phyloP scores from a whole-genome alignment of 2,329 filamentous ascomycete species.

The Ceratocystis albifundus region DNA sequence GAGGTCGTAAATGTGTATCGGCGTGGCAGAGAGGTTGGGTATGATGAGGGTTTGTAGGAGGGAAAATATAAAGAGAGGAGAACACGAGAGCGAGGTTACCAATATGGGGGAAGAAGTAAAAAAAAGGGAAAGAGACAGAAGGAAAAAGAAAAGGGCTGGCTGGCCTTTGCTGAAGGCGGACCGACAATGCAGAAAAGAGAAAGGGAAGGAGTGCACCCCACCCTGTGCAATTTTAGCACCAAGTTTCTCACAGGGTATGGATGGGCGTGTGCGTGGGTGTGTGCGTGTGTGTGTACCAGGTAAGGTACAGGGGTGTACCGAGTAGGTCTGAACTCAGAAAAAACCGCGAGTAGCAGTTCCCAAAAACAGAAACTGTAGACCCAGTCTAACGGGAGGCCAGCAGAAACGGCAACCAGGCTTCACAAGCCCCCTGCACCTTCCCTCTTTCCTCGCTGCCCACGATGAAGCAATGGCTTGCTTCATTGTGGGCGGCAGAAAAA shows the following conservation, averaged over 20 bases:
- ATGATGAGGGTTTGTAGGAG: slow-evolving; percentile 19
- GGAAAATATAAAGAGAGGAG: slow-evolving; percentile 17
- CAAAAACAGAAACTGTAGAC: background rate
- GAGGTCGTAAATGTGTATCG: slow-evolving; percentile 3
- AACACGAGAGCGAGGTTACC: slow-evolving; percentile 24
- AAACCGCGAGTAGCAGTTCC: background rate
- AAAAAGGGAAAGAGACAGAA: slow-evolving; percentile 15
- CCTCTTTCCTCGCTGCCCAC: too few species aligned
- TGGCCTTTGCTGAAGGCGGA: slow-evolving; percentile 2
- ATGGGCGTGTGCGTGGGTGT: too few species aligned
- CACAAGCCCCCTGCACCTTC: too few species aligned
- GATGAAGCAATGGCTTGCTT: too few species aligned
- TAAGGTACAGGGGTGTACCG: background rate
- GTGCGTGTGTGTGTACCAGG: background rate
- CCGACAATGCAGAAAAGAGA: background rate
- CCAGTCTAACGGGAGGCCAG: too few species aligned
- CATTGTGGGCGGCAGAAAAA: background rate
- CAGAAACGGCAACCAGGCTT: too few species aligned
- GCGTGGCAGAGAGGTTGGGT: slow-evolving; percentile 16
- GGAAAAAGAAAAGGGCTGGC: slow-evolving; percentile 16
- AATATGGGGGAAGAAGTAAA: slow-evolving; percentile 22
- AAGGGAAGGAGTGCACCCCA: background rate
- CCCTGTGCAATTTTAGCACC: slow-evolving; percentile 16
- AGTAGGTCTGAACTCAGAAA: too few species aligned
- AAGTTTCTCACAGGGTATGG: slow-evolving; percentile 2